These are phyloP conservation scores for Ambrosiella cleistominuta DNA, from an alignment of 2,329 filamentous ascomycete genomes.

Conservation along the genomic window DNA sequence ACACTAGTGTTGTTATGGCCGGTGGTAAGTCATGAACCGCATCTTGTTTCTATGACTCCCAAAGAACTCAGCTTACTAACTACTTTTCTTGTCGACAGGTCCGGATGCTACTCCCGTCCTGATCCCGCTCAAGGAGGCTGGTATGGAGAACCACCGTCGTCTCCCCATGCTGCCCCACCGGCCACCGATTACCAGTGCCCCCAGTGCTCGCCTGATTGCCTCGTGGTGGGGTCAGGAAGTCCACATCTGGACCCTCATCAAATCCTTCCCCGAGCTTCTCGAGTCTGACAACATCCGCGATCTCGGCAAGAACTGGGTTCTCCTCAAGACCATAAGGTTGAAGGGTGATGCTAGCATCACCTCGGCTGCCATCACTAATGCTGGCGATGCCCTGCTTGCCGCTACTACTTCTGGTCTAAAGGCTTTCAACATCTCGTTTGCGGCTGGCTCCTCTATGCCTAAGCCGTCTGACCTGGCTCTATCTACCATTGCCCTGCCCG, in stretches of 20 bases:
- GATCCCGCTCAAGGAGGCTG: slow-evolving; percentile 52
- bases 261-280: slow-evolving; percentile 29
- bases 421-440: slow-evolving; percentile 38
- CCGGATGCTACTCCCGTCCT: slow-evolving; percentile 74
- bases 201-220: slow-evolving; percentile 56
- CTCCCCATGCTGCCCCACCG: slow-evolving; percentile 73
- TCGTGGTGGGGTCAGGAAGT: slow-evolving; percentile 89
- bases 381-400: slow-evolving; percentile 59
- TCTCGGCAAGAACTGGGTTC: slow-evolving; percentile 38
- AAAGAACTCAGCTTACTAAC: slow-evolving; percentile 18
- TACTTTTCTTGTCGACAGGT: slow-evolving; percentile 29
- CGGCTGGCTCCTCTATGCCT: slow-evolving; percentile 2
- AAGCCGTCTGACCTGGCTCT: slow-evolving; percentile 47
- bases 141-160: slow-evolving; percentile 67
- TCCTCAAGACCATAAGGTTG: slow-evolving; percentile 51
- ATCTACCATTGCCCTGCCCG: slow-evolving; percentile 49
- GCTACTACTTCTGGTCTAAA: slow-evolving; percentile 60
- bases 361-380: slow-evolving; percentile 50
- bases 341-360: slow-evolving; percentile 70
- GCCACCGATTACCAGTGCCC: slow-evolving; percentile 54
- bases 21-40: slow-evolving; percentile 46
- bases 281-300: slow-evolving; percentile 24
- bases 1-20: slow-evolving; percentile 73
- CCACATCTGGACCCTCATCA: slow-evolving; percentile 53
- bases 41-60: not conserved